Conservation (phyloP, 306 rosid genomes). For the Prunus mira region DNA sequence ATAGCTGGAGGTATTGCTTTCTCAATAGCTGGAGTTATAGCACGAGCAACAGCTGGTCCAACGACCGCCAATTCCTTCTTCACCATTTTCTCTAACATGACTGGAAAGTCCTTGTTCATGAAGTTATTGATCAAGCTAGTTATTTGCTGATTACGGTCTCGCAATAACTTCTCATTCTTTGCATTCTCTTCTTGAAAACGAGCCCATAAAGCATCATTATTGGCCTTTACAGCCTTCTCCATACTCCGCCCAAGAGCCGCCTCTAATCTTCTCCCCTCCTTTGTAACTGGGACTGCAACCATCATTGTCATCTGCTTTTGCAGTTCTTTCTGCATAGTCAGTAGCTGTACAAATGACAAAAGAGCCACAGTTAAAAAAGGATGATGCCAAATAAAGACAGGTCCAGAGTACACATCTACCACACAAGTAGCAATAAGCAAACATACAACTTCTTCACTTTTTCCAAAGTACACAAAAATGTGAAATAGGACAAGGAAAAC, state of each 20-base stretch:
- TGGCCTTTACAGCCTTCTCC: constrained; percentile 77
- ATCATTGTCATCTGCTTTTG: constrained; percentile 84
- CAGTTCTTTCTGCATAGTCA: constrained; percentile 76
- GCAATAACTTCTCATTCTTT: constrained; percentile 68
- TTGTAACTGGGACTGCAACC: constrained; percentile 70
- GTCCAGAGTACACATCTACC: neutral
- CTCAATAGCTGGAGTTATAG: constrained; percentile 75
- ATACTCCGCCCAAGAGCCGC: constrained; percentile 67
- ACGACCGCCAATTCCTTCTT: constrained; percentile 87
- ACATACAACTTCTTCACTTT: neutral
- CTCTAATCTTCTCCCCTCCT: constrained; percentile 94
- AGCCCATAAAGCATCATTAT: constrained; percentile 83
- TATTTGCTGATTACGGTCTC: constrained; percentile 66
- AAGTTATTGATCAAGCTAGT: constrained; percentile 56
- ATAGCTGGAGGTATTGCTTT: constrained; percentile 74
- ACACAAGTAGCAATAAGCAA: neutral
- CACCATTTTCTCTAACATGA: constrained; percentile 71
- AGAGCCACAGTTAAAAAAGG: constrained; percentile 7
- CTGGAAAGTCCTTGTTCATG: constrained; percentile 68
- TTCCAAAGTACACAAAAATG: neutral
- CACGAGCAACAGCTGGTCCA: constrained; percentile 74
- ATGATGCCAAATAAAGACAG: neutral
- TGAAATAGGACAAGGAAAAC: neutral
- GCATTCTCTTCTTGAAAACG: constrained; percentile 85
- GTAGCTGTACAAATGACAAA: constrained; percentile 46